Conservation (phyloP, 257 asterid genomes). For the Scutellaria minor region DNA sequence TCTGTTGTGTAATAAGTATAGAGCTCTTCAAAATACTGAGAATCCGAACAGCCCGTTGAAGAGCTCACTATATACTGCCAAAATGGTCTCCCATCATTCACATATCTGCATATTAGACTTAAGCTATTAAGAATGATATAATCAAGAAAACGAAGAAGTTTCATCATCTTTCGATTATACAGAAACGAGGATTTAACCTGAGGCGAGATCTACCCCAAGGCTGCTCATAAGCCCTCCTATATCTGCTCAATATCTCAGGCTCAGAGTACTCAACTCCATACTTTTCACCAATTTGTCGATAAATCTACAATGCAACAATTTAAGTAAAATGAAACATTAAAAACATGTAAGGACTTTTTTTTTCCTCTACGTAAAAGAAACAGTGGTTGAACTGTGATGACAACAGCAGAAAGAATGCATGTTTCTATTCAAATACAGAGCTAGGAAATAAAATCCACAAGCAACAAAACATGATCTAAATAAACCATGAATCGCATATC, state of each 20-base stretch:
- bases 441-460: not conserved
- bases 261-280: slow-evolving; percentile 93
- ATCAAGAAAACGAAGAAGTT: not conserved
- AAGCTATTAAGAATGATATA: not conserved
- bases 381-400: not conserved
- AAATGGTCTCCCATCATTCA: slow-evolving; percentile 93
- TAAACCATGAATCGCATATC: slow-evolving; percentile 2
- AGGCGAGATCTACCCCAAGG: slow-evolving; percentile 97
- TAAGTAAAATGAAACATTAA: not conserved
- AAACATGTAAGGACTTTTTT: too few species aligned
- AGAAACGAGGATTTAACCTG: slow-evolving; percentile 57
- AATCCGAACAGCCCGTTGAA: slow-evolving; percentile 93
- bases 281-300: slow-evolving; percentile 90
- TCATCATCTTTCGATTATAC: not conserved
- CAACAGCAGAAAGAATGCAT: not conserved
- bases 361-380: not conserved
- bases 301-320: slow-evolving; percentile 55
- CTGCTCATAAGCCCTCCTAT: slow-evolving; percentile 92
- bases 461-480: not conserved
- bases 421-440: not conserved
- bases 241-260: slow-evolving; percentile 77
- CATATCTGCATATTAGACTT: slow-evolving; percentile 59
- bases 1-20: slow-evolving; percentile 86
- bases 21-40: slow-evolving; percentile 95
- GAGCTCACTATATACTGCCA: slow-evolving; percentile 96